These are phyloP conservation scores for Monascus purpureus DNA, from an alignment of 495 filamentous ascomycete genomes.

Conservation along the genomic window DNA sequence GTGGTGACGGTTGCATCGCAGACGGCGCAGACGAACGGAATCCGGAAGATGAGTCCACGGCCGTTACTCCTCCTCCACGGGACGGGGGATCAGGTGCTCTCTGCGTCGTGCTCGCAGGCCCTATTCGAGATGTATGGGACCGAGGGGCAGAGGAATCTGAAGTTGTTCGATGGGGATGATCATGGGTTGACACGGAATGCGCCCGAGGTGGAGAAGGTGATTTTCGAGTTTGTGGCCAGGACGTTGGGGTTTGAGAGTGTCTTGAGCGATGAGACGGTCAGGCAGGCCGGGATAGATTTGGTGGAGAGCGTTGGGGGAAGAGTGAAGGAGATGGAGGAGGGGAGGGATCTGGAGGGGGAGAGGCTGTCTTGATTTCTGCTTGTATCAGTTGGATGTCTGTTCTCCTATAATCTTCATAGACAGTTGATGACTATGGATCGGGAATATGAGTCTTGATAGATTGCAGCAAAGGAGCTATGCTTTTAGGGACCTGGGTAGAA, in stretches of 20 bases:
- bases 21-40: constrained; percentile 66
- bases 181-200: constrained; percentile 25
- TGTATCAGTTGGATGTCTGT: too few relatives aligned
- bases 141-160: constrained; percentile 15
- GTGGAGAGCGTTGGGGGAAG: constrained; percentile 18
- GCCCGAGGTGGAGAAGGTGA: constrained; percentile 16
- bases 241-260: constrained; percentile 14
- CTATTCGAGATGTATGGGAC: constrained; percentile 23
- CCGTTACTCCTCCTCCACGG: constrained; percentile 27
- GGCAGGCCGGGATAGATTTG: constrained; percentile 17
- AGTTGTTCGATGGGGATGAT: constrained; percentile 28
- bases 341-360: constrained; percentile 13
- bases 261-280: constrained; percentile 12
- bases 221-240: constrained; percentile 20
- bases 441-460: too few relatives aligned
- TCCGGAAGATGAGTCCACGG: constrained; percentile 45
- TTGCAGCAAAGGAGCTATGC: too few relatives aligned
- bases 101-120: constrained; percentile 17
- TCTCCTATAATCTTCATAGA: too few relatives aligned
- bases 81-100: constrained; percentile 18
- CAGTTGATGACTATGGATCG: too few relatives aligned
- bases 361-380: constrained; percentile 7
- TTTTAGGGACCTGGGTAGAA: neutral
- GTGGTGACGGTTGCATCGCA: constrained; percentile 33
- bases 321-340: constrained; percentile 15